phyloP scores from a whole-genome alignment of 768 basidiomycete species.

The Trametes cubensis region DNA sequence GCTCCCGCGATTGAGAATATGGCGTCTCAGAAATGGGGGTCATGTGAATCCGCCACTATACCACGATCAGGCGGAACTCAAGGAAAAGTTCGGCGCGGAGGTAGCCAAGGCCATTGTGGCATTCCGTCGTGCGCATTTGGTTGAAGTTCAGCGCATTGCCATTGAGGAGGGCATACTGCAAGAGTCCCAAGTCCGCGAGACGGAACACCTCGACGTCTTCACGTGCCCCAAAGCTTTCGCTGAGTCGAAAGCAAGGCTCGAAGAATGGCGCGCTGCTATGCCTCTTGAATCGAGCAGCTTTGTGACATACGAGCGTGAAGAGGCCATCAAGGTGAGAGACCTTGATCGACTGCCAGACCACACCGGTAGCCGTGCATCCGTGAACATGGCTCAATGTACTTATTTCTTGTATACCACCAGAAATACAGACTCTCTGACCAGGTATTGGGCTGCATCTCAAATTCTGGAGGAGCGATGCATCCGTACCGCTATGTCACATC shows the following conservation, averaged over 20 bases:
- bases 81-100: constrained; percentile 46
- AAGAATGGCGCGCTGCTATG: constrained; percentile 50
- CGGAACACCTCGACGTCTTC: constrained; percentile 63
- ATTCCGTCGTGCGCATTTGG: constrained; percentile 63
- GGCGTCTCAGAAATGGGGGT: constrained; percentile 62
- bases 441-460: constrained; percentile 53
- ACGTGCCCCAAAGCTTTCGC: constrained; percentile 45
- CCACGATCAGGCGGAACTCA: constrained; percentile 56
- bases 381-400: background rate
- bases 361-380: too few species aligned
- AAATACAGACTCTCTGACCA: constrained; percentile 49
- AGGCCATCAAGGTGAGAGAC: constrained; percentile 39
- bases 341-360: too few species aligned
- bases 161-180: constrained; percentile 55
- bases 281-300: constrained; percentile 46
- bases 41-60: constrained; percentile 65
- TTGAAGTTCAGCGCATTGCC: constrained; percentile 50
- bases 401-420: constrained; percentile 36
- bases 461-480: constrained; percentile 63
- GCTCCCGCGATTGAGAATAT: background rate
- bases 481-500: constrained; percentile 71
- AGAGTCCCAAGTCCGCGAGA: constrained; percentile 58
- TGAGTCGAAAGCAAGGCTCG: constrained; percentile 47
- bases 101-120: constrained; percentile 56
- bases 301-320: constrained; percentile 35